phyloP scores from a whole-genome alignment of 495 filamentous ascomycete genomes.

The Sordaria brevicollis region DNA sequence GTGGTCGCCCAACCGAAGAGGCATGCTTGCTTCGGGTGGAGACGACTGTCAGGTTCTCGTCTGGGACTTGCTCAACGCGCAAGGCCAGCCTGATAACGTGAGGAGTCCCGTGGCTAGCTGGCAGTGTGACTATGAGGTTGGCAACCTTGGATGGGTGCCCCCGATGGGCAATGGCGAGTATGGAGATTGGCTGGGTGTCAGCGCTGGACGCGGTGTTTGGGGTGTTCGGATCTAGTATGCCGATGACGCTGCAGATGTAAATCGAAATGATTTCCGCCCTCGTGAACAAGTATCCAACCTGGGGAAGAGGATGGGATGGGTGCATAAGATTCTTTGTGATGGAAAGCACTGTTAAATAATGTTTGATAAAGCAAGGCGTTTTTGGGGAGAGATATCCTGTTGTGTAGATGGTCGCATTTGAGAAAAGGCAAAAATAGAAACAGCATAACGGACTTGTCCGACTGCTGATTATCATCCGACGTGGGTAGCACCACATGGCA shows the following conservation, averaged over 20 bases:
- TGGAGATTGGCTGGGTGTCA: slow-evolving; percentile 90
- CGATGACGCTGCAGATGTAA: not conserved
- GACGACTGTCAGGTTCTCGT: slow-evolving; percentile 86
- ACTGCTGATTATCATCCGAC: not conserved
- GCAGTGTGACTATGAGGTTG: slow-evolving; percentile 94
- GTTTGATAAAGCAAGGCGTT: not conserved
- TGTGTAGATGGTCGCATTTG: not conserved
- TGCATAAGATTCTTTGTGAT: not conserved
- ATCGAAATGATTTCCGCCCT: not conserved
- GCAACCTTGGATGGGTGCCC: slow-evolving; percentile 90
- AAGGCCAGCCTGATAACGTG: slow-evolving; percentile 42
- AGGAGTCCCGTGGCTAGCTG: slow-evolving; percentile 72
- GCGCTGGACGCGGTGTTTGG: slow-evolving; percentile 85
- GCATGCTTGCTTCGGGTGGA: slow-evolving; percentile 81
- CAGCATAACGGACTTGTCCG: not conserved
- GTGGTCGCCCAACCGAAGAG: slow-evolving; percentile 82
- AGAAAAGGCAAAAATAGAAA: not conserved
- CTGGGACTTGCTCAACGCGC: slow-evolving; percentile 73
- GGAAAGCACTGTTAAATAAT: not conserved
- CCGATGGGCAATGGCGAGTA: slow-evolving; percentile 60
- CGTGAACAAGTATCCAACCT: not conserved
- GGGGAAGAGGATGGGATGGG: not conserved
- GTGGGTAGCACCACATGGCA: not conserved
- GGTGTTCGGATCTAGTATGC: slow-evolving; percentile 33
- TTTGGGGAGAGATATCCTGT: not conserved